Conservation (phyloP, 345 rosid species). For the Linum trigynum region DNA sequence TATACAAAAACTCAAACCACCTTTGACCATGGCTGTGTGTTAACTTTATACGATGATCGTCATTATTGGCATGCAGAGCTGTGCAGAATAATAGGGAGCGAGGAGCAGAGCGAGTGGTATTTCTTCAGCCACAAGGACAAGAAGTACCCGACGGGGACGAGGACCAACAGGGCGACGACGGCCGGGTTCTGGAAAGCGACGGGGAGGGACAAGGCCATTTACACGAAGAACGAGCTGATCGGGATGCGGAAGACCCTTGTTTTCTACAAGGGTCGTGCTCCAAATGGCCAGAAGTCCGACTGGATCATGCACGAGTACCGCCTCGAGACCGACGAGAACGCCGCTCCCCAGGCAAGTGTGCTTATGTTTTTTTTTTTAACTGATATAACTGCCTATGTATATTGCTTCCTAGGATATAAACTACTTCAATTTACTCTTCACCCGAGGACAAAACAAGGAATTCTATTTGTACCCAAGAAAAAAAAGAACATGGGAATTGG, state of each 20-base stretch:
- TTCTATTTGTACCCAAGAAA: too few species aligned
- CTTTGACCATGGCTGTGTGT: too few species aligned
- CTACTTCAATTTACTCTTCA: too few species aligned
- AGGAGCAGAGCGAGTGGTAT: slow-evolving; percentile 27
- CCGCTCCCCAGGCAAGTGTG: slow-evolving; percentile 1
- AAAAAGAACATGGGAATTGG: too few species aligned
- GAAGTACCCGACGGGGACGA: slow-evolving; percentile 34
- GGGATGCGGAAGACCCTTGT: slow-evolving; percentile 35
- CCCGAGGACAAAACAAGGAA: too few species aligned
- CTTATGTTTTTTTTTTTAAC: too few species aligned
- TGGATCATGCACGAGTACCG: slow-evolving; percentile 35
- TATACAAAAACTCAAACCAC: too few species aligned
- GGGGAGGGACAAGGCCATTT: slow-evolving; percentile 28
- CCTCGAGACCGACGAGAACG: slow-evolving; percentile 8
- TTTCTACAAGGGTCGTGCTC: slow-evolving; percentile 30
- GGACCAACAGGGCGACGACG: slow-evolving; percentile 30
- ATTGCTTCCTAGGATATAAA: too few species aligned
- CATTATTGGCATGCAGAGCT: slow-evolving; percentile 13
- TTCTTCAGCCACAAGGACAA: slow-evolving; percentile 34
- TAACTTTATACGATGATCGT: too few species aligned
- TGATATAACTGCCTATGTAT: too few species aligned
- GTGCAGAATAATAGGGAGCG: slow-evolving; percentile 21
- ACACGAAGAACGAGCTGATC: slow-evolving; percentile 21
- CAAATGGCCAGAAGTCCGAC: slow-evolving; percentile 34
- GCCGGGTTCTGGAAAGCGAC: slow-evolving; percentile 37